Evolutionary conservation across 73 alveolate genomes (phyloP).

Genomic region (Stentor coeruleus): DNA sequence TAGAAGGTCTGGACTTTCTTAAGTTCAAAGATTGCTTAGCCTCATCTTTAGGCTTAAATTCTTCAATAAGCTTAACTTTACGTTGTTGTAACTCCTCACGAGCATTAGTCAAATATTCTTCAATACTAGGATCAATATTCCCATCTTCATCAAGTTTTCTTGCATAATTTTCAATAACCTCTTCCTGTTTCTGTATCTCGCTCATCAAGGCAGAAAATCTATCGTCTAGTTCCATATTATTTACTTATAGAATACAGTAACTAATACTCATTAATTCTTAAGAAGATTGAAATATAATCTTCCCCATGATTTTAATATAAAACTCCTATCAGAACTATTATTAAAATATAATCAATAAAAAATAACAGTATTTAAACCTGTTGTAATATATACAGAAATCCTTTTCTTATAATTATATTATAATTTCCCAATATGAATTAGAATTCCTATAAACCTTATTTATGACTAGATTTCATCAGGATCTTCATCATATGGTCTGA

Average conservation of each 20-base stretch:
- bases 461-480: too few species aligned
- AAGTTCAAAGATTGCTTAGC: too few species aligned
- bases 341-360: too few species aligned
- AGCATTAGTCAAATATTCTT: neutral
- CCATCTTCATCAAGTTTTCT: neutral
- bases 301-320: too few species aligned
- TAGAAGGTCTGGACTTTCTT: neutral
- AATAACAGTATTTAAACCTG: too few species aligned
- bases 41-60: neutral
- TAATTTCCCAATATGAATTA: neutral
- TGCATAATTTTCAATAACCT: too few species aligned
- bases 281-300: too few species aligned
- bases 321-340: too few species aligned
- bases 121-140: neutral
- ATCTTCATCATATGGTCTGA: slow-evolving; percentile 74
- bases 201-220: neutral
- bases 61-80: neutral
- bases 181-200: neutral
- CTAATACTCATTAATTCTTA: too few species aligned
- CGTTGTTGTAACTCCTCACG: neutral
- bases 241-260: neutral
- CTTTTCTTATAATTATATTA: too few species aligned
- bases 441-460: too few species aligned
- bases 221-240: neutral
- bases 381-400: too few species aligned